Evolutionary conservation across 805 yeast species (phyloP), one percentile per base, ranked within the genome.

Genomic region (Wickerhamomyces kurtzmanii): DNA sequence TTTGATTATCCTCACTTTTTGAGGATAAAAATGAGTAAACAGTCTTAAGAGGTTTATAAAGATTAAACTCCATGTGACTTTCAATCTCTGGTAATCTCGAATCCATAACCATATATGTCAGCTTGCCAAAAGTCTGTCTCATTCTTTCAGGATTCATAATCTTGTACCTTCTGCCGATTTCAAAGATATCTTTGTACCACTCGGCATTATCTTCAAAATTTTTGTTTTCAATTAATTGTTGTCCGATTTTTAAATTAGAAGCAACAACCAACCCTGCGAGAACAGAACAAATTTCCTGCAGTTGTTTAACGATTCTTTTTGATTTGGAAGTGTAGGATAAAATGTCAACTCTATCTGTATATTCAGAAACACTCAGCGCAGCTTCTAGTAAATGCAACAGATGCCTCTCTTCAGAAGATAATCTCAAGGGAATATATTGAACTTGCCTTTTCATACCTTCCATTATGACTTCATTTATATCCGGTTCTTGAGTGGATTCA

Each of bases 81-180:
- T 66, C 69, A 33, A 81, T 69, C 39, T 80, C 85, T 1, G 85
- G 80, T 17, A 78, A 52, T 26, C 82, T 57, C 3, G 91, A 81
- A 51, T 81, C 93, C 91, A 82, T 81, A 20, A 80, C 74, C 81
- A 81, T 82, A 50, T 81, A 81, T 55, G 82, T 76, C 32, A 82
- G 56, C 43, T 81, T 80, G 25, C 93, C 93, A 49, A 74, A 82
- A 5, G 75, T 75, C 42, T 76, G 82, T 36, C 86, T 65, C 82
- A 82, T 75, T 41, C 72, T 65, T 40, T 81, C 86, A 0, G 93
- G 93, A 43, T 81, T 81, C 86, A 81, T 76, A 41, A 82, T 75
- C 47, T 81, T 81, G 55, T 81, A 81, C 24, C 91, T 62, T 42
- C 91, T 62, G 15, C 91, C 91, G 34, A 81, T 71, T 52, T 81